Evolutionary conservation across 352 stramenopile genomes (phyloP).

Genomic region (Sclerospora graminicola): DNA sequence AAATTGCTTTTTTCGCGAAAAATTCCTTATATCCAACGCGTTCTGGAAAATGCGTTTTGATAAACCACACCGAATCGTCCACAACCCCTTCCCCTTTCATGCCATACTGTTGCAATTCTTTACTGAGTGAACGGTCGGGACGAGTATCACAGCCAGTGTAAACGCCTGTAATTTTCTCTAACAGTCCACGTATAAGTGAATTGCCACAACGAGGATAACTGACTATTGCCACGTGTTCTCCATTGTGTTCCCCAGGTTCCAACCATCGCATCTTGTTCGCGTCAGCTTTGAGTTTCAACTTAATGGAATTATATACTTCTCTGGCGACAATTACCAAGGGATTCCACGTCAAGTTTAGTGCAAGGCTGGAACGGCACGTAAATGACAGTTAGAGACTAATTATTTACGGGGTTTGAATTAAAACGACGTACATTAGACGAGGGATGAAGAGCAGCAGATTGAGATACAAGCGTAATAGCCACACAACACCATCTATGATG

Average conservation of each 20-base stretch:
- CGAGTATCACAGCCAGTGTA: conserved; percentile 96
- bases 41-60: conserved; percentile 98
- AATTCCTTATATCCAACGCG: conserved; percentile 86
- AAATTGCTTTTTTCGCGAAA: conserved; percentile 67
- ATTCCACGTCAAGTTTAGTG: conserved; percentile 62
- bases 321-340: conserved; percentile 43
- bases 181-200: conserved; percentile 91
- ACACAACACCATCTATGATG: conserved; percentile 26
- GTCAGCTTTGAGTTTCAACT: conserved; percentile 16
- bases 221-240: conserved; percentile 82
- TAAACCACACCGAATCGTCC: conserved; percentile 91
- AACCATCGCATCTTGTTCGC: conserved; percentile 51
- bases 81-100: conserved; percentile 92
- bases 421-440: conserved; percentile 35
- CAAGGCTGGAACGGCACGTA: conserved; percentile 12
- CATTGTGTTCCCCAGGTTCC: conserved; percentile 40
- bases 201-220: conserved; percentile 97
- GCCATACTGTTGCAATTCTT: conserved; percentile 81
- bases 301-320: conserved; percentile 22
- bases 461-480: conserved; percentile 50
- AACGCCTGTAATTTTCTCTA: conserved; percentile 91
- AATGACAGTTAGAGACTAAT: conserved; percentile 18
- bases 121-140: conserved; percentile 88
- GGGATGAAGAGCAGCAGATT: conserved; percentile 54
- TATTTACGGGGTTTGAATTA: background rate